Evolutionary conservation across 2,329 filamentous ascomycete species (phyloP), one percentile per base, ranked within the genome.

Genomic region (Elsinoe necatrix): DNA sequence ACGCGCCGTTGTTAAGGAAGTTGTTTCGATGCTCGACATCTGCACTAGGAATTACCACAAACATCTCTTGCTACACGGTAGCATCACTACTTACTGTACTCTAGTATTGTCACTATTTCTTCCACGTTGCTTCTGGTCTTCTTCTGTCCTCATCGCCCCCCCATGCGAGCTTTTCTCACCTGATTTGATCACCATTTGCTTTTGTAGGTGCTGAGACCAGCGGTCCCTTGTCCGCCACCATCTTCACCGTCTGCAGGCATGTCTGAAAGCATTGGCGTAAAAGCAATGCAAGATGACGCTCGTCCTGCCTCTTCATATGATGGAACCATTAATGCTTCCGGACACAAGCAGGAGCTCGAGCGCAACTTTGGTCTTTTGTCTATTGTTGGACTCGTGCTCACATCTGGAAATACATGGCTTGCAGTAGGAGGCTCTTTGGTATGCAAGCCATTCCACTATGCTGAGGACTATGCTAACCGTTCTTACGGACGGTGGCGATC

Each of bases 361-460:
- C 69, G 71, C 8, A 69, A 70, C 47, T 75, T 74, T 65, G 72
- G 63, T 55, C 66, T 75, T 1, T 63, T 75, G 23, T 73, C 71
- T 20, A 67, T 75, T 4, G 71, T 70, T 2, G 71, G 72, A 39
- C 64, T 75, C 18, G 73, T 72, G 1, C 67, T 75, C 11, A 68
- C 71, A 12, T 69, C 73, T 18, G 73, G 72, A 8, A 76, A 74
- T 37, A 70, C 73, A 25, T 76, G 73, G 73, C 69, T 71, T 1
- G 72, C 72, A 8, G 72, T 74, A 9, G 73, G 72, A 16, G 72
- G 72, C 18, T 72, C 72, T 52, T 35, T 58, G 18, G 52, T 58
- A 50, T 50, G 45, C 45, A 50, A 11, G 14, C 4, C 18, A 34
- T 7, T 9, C 41, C 9, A 4, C 12, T 4, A 9, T 16, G 16